Base-by-base conservation (phyloP, 495 filamentous ascomycete genomes). In the Xylaria sp. region DNA sequence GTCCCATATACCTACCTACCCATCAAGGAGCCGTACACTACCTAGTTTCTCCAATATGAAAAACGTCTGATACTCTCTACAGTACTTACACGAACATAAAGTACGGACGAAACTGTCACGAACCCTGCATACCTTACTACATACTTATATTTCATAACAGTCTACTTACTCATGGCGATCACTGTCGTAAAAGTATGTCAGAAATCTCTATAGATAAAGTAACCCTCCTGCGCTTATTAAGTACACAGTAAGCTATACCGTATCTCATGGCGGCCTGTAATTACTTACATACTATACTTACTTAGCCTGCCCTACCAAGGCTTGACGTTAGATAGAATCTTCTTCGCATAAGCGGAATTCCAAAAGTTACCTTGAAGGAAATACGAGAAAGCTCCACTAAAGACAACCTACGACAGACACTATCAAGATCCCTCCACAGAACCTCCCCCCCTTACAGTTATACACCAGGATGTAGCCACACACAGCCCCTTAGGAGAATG, bases 301-400 rank as follows among this genome's bases (percentile, higher is more conserved):
- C n/a, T n/a, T n/a, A 37, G 35, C 8, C 35, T 37, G 8, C n/a
- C 12, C 24, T 57, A 33, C 52, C 26, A 55, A 55, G 52, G 14
- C 52, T 55, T 31, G 24, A 31, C 3, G 4, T 31, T 55, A 7
- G 9, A n/a, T 17, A 35, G 5, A 33, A 35, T 19, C 29, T 58
- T 58, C 5, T 4, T n/a, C n/a, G n/a, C n/a, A n/a, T n/a, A 29
- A 57, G 53, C 26, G 14, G 21, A 14, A 57, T 17, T 31, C 29
- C 26, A 57, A 57, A n/a, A 31, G 55, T 37, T 5, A 17, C 37
- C 31, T 37, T 21, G 33, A 59, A 8, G 31, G 33, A 59, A 59
- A 59, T 37, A 59, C 57, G 57, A 59, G 57, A 35, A 17, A 35
- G 6, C 31, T 21, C 57, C 57, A 59, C 57, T 21, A 59, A 59